phyloP scores from a whole-genome alignment of 2,329 filamentous ascomycete genomes.

The Epichloe scottii region DNA sequence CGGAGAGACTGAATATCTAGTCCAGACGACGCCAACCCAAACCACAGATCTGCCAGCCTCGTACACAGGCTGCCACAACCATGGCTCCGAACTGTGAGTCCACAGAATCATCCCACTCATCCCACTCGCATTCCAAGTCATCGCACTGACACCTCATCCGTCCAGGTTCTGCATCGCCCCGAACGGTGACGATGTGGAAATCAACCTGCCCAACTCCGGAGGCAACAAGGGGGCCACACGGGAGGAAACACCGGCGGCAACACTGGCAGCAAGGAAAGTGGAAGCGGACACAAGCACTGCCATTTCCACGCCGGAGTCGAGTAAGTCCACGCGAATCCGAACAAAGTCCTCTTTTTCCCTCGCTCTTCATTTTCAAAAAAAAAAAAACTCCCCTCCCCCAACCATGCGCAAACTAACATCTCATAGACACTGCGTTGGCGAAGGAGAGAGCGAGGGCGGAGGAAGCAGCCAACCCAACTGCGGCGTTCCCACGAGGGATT shows the following conservation, averaged over 20 bases:
- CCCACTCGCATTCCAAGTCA: slow-evolving; percentile 3
- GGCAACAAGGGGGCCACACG: slow-evolving; percentile 10
- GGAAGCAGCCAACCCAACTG: slow-evolving; percentile 25
- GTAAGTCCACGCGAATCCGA: slow-evolving; percentile 30
- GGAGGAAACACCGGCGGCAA: slow-evolving; percentile 3
- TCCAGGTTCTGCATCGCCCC: slow-evolving; percentile 49
- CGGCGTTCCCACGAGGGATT: slow-evolving; percentile 35
- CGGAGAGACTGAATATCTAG: slow-evolving; percentile 28
- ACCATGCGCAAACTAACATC: slow-evolving; percentile 2
- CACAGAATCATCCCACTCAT: not conserved
- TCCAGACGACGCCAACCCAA: slow-evolving; percentile 36
- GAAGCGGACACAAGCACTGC: slow-evolving; percentile 8
- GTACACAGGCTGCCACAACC: slow-evolving; percentile 53
- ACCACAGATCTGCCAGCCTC: slow-evolving; percentile 43
- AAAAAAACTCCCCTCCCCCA: not conserved
- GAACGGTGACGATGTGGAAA: slow-evolving; percentile 46
- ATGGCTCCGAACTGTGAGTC: slow-evolving; percentile 41
- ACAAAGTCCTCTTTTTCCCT: not conserved
- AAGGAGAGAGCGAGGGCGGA: slow-evolving; percentile 25
- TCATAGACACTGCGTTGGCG: slow-evolving; percentile 43
- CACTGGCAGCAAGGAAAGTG: slow-evolving; percentile 5
- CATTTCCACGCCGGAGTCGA: slow-evolving; percentile 68
- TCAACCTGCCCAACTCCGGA: slow-evolving; percentile 25
- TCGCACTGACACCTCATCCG: not conserved
- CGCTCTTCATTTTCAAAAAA: not conserved